Base-by-base conservation (phyloP, 2,329 filamentous ascomycete species). In the Phoma sp. region DNA sequence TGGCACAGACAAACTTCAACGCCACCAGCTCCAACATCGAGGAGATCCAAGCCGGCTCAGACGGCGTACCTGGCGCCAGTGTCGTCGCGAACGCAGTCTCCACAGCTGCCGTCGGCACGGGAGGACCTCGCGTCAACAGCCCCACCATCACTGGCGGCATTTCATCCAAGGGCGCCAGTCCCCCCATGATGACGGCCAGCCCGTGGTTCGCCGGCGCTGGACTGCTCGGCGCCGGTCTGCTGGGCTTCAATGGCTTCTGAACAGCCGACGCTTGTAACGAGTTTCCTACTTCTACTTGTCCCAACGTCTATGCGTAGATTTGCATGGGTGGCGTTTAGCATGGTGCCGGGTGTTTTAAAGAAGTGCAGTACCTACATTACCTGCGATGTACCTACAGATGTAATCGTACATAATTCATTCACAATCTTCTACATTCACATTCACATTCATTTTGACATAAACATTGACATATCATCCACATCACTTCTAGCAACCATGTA, bases 1-100 rank as follows among this genome's bases (percentile, higher is more conserved):
- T 87, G 17, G 85, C 84, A 3, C 83, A 84, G 62, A 86, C 85
- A 2, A 81, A 81, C 56, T 87, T 86, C 77, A 85, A 87, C 65
- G 76, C 81, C 7, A 82, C 81, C 0, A 61, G 62, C 4, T 66
- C 67, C 15, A 76, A 82, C 55, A 71, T 87, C 39, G 54, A 81
- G 52, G 84, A 86, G 62, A 87, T 87, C 48, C 75, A 77, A 7
- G 76, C 76, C 14, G 81, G 81, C 2, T 60, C 74, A 3, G 60
- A 73, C 30, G 78, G 79, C 9, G 78, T 87, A 2, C 84, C 84
- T 0, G 76, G 77, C 37, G 84, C 84, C 5, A 81, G 80, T 0
- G 68, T 61, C n/a, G 83, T 85, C 1, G 36, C 76, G 1, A 78
- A 80, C 39, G 78, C 83, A 4, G 79, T 84, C 20, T 80, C 81